phyloP scores from a whole-genome alignment of 139 green algal species.

The Picochlorum sp. region DNA sequence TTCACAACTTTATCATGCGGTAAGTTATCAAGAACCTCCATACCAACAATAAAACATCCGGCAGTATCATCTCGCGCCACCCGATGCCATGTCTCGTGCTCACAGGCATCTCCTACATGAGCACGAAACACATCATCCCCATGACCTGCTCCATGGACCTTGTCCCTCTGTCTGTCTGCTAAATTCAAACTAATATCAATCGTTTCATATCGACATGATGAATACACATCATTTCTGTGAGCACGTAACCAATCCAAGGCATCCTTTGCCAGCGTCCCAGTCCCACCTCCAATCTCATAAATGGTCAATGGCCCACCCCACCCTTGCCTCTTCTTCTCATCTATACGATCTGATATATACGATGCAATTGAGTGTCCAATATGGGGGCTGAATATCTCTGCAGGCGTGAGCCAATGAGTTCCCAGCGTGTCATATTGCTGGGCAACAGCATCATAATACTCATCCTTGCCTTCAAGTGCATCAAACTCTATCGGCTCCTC shows the following conservation, averaged over 20 bases:
- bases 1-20: constrained; percentile 45
- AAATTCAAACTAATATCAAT: constrained; percentile 62
- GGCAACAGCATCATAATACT: constrained; percentile 19
- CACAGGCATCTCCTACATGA: constrained; percentile 28
- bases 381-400: constrained; percentile 72
- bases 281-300: constrained; percentile 72
- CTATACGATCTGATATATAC: constrained; percentile 16
- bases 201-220: constrained; percentile 46
- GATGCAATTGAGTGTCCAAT: constrained; percentile 52
- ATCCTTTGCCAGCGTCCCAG: constrained; percentile 60
- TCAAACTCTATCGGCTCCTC: constrained; percentile 23
- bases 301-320: constrained; percentile 37
- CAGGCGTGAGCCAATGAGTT: constrained; percentile 64
- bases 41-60: constrained; percentile 52
- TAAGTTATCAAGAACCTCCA: constrained; percentile 88
- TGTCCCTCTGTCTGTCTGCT: constrained; percentile 41
- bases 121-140: constrained; percentile 31
- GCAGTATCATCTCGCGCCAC: neutral
- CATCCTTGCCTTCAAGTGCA: neutral
- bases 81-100: constrained; percentile 30
- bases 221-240: constrained; percentile 41
- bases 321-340: constrained; percentile 16
- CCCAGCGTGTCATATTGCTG: constrained; percentile 24
- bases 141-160: constrained; percentile 24
- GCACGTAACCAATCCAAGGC: constrained; percentile 61